phyloP scores from a whole-genome alignment of 2,329 filamentous ascomycete genomes.

The Remersonia thermophila region DNA sequence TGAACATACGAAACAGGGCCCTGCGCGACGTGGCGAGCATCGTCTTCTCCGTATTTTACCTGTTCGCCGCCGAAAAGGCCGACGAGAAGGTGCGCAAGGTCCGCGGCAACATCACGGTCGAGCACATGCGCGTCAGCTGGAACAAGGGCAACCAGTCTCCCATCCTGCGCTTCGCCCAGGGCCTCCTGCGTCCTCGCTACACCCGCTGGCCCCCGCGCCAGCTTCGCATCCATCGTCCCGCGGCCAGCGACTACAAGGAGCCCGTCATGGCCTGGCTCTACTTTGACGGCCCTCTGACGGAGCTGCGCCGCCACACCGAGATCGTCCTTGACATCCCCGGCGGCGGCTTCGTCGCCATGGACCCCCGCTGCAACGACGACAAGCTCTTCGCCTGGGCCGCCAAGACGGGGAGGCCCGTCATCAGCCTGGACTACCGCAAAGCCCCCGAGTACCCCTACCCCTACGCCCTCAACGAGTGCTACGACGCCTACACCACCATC shows the following conservation, averaged over 20 bases:
- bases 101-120: constrained; percentile 71
- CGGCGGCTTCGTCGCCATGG: constrained; percentile 94
- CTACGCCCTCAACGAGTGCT: constrained; percentile 77
- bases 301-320: constrained; percentile 62
- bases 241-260: constrained; percentile 68
- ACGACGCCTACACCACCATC: constrained; percentile 69
- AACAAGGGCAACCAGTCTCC: constrained; percentile 78
- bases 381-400: constrained; percentile 87
- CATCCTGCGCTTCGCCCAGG: constrained; percentile 63
- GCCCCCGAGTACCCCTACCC: constrained; percentile 78
- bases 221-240: constrained; percentile 72
- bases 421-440: constrained; percentile 86
- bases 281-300: constrained; percentile 75
- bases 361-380: constrained; percentile 86
- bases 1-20: constrained; percentile 73
- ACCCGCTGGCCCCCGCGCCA: constrained; percentile 71
- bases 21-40: constrained; percentile 72
- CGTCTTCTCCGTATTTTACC: constrained; percentile 78
- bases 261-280: constrained; percentile 83
- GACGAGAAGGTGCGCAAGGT: constrained; percentile 95
- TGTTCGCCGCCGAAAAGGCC: constrained; percentile 83
- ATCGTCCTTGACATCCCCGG: constrained; percentile 84
- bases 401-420: constrained; percentile 72
- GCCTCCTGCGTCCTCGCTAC: constrained; percentile 62
- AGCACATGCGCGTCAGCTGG: constrained; percentile 87